These are phyloP conservation scores for Cajanus cajan DNA, from an alignment of 306 rosid species.

Conservation along the genomic window DNA sequence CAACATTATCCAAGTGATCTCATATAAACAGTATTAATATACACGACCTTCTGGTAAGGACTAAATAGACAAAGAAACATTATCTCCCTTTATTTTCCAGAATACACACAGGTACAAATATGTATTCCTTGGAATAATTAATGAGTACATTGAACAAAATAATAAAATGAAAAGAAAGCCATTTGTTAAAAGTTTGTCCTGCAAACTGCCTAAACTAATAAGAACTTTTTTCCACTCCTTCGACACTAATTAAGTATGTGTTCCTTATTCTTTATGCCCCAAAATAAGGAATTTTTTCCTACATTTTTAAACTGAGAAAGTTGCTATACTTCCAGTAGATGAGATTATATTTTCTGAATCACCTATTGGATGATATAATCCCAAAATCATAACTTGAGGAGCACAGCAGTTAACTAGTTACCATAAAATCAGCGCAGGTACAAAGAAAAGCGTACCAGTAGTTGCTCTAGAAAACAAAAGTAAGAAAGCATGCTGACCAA, in stretches of 20 bases:
- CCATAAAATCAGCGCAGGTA: not conserved
- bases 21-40: not conserved
- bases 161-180: not conserved
- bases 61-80: not conserved
- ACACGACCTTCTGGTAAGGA: not conserved
- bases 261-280: not conserved
- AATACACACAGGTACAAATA: not conserved
- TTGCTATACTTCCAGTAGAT: not conserved
- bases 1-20: slow-evolving; percentile 5
- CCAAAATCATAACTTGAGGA: slow-evolving; percentile 12
- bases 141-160: not conserved
- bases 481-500: slow-evolving; percentile 92
- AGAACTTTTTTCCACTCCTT: not conserved
- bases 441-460: slow-evolving; percentile 61
- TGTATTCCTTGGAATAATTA: not conserved
- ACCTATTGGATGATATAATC: slow-evolving; percentile 4
- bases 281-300: not conserved
- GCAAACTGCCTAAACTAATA: not conserved
- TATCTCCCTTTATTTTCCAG: not conserved
- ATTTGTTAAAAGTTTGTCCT: slow-evolving; percentile 1
- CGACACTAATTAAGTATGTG: not conserved
- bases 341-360: slow-evolving; percentile 6
- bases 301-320: not conserved
- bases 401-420: not conserved
- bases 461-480: slow-evolving; percentile 93